Evolutionary conservation across 2,329 filamentous ascomycete genomes (phyloP).

Genomic region (Calonectria pseudoreteaudii): DNA sequence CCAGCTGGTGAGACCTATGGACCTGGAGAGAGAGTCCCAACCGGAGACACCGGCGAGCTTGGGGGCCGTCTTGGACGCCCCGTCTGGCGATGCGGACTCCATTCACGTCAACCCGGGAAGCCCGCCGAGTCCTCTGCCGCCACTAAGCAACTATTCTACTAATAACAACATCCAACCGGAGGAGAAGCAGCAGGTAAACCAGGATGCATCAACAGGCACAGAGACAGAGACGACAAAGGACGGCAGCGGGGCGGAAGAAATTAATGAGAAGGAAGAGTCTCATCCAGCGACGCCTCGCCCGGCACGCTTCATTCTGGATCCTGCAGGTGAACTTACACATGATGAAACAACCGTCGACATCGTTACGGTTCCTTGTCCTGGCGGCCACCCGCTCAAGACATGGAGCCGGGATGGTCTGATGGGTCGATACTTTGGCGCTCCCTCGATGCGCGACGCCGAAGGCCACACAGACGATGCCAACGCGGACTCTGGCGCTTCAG

Average conservation of each 20-base stretch:
- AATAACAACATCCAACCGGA: conserved; percentile 12
- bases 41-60: conserved; percentile 10
- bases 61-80: conserved; percentile 12
- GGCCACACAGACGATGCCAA: conserved; percentile 25
- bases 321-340: conserved; percentile 51
- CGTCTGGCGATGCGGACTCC: conserved; percentile 41
- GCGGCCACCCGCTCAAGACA: conserved; percentile 63
- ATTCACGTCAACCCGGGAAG: conserved; percentile 44
- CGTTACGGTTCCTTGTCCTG: conserved; percentile 65
- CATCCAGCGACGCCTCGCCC: conserved; percentile 10
- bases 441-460: conserved; percentile 54
- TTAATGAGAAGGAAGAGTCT: conserved; percentile 13
- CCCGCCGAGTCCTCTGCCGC: conserved; percentile 36
- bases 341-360: conserved; percentile 67
- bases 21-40: conserved; percentile 23
- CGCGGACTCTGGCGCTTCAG: conserved; percentile 13
- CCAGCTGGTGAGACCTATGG: conserved; percentile 28
- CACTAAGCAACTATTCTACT: conserved; percentile 32
- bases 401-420: conserved; percentile 64
- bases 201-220: conserved; percentile 12
- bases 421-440: conserved; percentile 58
- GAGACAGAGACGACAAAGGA: not conserved
- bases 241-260: not conserved
- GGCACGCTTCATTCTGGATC: conserved; percentile 50
- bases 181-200: not conserved